Evolutionary conservation across 371 early-diverging fungal species (phyloP), one percentile per base, ranked within the genome.

Genomic region (Mortierella sp.): DNA sequence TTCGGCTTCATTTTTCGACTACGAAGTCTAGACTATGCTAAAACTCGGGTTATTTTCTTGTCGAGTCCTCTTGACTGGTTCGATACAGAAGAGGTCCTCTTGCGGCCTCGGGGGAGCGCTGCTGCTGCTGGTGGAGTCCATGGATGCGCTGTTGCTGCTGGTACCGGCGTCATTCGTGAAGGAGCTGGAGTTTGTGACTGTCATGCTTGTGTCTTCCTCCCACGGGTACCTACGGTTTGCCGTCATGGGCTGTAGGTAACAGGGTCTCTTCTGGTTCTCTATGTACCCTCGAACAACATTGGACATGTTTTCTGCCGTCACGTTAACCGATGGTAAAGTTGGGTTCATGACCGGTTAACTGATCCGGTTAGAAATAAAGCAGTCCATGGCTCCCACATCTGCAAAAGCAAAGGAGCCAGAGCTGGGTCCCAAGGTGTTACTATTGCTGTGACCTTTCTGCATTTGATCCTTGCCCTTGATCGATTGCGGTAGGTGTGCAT

Each of bases 291-390:
- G 45, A 1, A 19, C 19, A 15, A 43, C 13, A 1, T 28, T 43
- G 4, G 29, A 34, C 62, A 70, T 70, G 28, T 70, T 70, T 10
- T 70, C 17, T 0, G 57, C 63, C 0, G 70, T 58, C 57, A 70
- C 45, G 3, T n/a, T n/a, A n/a, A n/a, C n/a, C n/a, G n/a, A n/a
- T n/a, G n/a, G n/a, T n/a, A n/a, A n/a, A n/a, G n/a, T n/a, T n/a
- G n/a, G n/a, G n/a, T n/a, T n/a, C n/a, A n/a, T n/a, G n/a, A n/a
- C n/a, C n/a, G n/a, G n/a, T n/a, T n/a, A n/a, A n/a, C n/a, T n/a
- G n/a, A n/a, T n/a, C n/a, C n/a, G n/a, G n/a, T n/a, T n/a, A n/a
- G n/a, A n/a, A n/a, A n/a, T n/a, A n/a, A n/a, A n/a, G n/a, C n/a
- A n/a, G n/a, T n/a, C n/a, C n/a, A n/a, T n/a, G n/a, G n/a, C n/a